Conservation (phyloP, 2,329 filamentous ascomycete genomes). For the Colletotrichum shisoi region DNA sequence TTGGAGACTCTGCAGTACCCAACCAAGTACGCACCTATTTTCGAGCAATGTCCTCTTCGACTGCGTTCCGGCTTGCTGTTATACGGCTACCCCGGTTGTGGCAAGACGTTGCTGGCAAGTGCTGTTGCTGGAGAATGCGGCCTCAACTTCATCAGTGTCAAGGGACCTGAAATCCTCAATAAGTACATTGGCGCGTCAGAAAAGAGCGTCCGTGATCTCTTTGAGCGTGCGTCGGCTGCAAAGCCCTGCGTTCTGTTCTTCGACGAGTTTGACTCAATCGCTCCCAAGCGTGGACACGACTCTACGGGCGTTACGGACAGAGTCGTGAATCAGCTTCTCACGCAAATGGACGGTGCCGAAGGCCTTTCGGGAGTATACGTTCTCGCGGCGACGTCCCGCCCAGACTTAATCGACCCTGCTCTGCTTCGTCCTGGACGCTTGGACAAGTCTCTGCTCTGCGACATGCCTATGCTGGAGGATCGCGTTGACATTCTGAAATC, state of each 20-base stretch:
- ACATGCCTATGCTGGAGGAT: constrained; percentile 82
- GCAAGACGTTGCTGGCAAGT: constrained; percentile 93
- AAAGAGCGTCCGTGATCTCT: constrained; percentile 93
- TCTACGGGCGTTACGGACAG: constrained; percentile 98
- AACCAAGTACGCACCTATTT: constrained; percentile 97
- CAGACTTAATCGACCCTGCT: constrained; percentile 94
- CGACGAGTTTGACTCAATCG: constrained; percentile 97
- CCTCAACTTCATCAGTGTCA: constrained; percentile 97
- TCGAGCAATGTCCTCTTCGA: constrained; percentile 93
- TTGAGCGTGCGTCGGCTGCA: constrained; percentile 89
- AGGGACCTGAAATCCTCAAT: constrained; percentile 97
- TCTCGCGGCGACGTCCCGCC: constrained; percentile 88
- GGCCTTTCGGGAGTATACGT: constrained; percentile 95
- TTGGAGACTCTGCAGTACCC: constrained; percentile 96
- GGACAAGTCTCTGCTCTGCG: constrained; percentile 92
- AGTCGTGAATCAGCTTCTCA: constrained; percentile 96
- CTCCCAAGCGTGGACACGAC: constrained; percentile 95
- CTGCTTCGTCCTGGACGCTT: constrained; percentile 88
- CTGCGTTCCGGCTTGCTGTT: constrained; percentile 90
- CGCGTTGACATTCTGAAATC: constrained; percentile 87
- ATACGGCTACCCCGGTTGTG: constrained; percentile 95
- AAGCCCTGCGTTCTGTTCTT: constrained; percentile 96
- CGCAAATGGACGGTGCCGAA: constrained; percentile 98
- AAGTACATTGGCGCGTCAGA: constrained; percentile 99
- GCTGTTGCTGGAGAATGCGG: constrained; percentile 98